phyloP scores from a whole-genome alignment of 352 stramenopile species.

The Phytophthora aleatoria region DNA sequence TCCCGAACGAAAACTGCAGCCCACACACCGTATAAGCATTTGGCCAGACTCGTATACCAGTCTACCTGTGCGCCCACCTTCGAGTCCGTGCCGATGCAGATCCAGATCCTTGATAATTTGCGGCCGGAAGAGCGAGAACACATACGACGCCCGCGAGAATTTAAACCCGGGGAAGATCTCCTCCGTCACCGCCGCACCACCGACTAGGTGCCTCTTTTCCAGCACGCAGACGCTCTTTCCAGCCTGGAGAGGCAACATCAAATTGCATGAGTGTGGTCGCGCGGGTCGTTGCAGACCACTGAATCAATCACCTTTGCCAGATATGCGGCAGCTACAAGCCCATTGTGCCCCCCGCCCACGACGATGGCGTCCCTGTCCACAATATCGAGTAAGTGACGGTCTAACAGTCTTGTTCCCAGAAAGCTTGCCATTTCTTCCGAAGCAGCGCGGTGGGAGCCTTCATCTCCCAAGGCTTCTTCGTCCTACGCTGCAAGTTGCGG shows the following conservation, averaged over 20 bases:
- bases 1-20: slow-evolving; percentile 74
- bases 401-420: neutral
- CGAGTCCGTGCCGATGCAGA: slow-evolving; percentile 75
- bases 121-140: slow-evolving; percentile 90
- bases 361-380: slow-evolving; percentile 81
- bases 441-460: slow-evolving; percentile 30
- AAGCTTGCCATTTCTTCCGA: slow-evolving; percentile 47
- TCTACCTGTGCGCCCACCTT: slow-evolving; percentile 39
- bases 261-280: neutral
- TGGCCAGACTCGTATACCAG: neutral
- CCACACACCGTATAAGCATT: neutral
- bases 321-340: slow-evolving; percentile 88
- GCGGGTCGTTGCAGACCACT: neutral
- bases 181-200: slow-evolving; percentile 89
- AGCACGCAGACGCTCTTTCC: slow-evolving; percentile 89
- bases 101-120: slow-evolving; percentile 91
- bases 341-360: slow-evolving; percentile 90
- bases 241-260: slow-evolving; percentile 33
- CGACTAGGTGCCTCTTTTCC: slow-evolving; percentile 88
- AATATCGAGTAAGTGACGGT: neutral
- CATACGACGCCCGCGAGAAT: slow-evolving; percentile 91
- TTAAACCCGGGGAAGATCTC: slow-evolving; percentile 92
- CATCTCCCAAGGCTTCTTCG: slow-evolving; percentile 19
- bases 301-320: slow-evolving; percentile 68
- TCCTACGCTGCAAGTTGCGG: slow-evolving; percentile 11